Evolutionary conservation across 345 rosid genomes (phyloP).

Genomic region (Brassica nigra): DNA sequence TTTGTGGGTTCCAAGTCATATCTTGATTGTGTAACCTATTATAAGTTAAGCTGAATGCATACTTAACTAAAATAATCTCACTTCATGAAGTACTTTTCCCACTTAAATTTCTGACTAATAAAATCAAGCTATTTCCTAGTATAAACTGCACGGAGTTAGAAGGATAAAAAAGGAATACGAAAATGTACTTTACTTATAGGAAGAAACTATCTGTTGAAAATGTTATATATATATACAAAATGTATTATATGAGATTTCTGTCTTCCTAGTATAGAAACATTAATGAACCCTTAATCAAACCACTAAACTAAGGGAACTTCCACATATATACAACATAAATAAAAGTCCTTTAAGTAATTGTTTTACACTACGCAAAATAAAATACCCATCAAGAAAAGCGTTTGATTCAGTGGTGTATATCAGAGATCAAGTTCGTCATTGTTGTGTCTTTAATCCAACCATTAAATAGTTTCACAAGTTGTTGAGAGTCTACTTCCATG

Average conservation of each 20-base stretch:
- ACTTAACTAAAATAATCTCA: neutral
- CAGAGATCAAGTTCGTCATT: neutral
- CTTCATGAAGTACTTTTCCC: neutral
- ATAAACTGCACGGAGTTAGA: neutral
- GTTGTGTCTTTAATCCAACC: neutral
- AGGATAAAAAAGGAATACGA: neutral
- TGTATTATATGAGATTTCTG: too few relatives aligned
- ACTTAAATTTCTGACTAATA: neutral
- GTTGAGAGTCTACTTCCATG: neutral
- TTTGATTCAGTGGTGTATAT: neutral
- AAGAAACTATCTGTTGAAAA: neutral
- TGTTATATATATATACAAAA: too few relatives aligned
- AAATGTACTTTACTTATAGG: neutral
- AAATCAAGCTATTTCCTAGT: neutral
- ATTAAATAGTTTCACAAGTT: neutral
- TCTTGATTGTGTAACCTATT: slow-evolving; percentile 5
- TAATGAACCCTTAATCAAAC: too few relatives aligned
- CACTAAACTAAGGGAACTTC: too few relatives aligned
- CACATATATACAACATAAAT: neutral
- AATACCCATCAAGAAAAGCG: neutral
- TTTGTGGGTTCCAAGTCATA: slow-evolving; percentile 28
- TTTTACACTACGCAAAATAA: neutral
- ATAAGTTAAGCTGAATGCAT: neutral
- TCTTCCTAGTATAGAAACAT: too few relatives aligned
- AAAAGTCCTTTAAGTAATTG: too few relatives aligned